Conservation (phyloP, 257 asterid genomes). For the Solanum pennellii region DNA sequence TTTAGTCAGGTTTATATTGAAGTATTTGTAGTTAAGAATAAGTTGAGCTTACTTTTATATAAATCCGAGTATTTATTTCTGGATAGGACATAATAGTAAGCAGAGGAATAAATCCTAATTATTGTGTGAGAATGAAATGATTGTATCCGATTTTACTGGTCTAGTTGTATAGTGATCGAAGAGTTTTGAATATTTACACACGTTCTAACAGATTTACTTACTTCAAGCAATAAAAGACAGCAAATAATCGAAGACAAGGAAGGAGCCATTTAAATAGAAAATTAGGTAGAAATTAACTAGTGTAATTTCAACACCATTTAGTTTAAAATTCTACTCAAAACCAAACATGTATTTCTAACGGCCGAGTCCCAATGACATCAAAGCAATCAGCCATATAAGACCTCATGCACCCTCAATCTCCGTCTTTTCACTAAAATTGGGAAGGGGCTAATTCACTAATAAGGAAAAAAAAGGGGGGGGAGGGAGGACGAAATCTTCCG, state of each 20-base stretch:
- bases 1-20: not conserved
- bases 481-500: not conserved
- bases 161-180: not conserved
- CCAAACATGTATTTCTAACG: not conserved
- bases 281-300: not conserved
- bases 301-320: not conserved
- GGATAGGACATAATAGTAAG: not conserved
- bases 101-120: not conserved
- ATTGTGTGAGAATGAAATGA: too few species aligned
- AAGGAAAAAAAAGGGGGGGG: not conserved
- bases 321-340: not conserved
- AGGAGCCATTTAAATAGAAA: not conserved
- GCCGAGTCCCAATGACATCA: slow-evolving; percentile 4
- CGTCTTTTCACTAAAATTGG: slow-evolving; percentile 6
- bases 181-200: not conserved
- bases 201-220: not conserved
- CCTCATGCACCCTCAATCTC: slow-evolving; percentile 24
- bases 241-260: not conserved
- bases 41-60: too few species aligned
- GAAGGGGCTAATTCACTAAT: slow-evolving; percentile 5
- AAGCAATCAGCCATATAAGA: slow-evolving; percentile 5
- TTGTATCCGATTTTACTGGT: not conserved
- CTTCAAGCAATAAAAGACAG: not conserved
- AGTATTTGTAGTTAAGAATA: too few species aligned
- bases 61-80: not conserved